phyloP scores from a whole-genome alignment of 148 eudicot species.

The Rhododendron henanense region DNA sequence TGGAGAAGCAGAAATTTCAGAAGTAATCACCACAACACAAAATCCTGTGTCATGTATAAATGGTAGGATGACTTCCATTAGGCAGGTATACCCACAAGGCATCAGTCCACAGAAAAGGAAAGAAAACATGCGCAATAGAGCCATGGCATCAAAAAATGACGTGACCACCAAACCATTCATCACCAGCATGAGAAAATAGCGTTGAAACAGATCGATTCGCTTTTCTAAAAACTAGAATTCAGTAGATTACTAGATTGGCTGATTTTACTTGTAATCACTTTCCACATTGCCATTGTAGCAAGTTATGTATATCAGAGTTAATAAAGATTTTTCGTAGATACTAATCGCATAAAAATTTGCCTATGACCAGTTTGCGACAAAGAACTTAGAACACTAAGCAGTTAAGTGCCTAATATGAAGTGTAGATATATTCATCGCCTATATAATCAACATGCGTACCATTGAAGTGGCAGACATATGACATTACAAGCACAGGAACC shows the following conservation, averaged over 20 bases:
- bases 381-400: background rate
- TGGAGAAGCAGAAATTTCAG: background rate
- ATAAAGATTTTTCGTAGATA: background rate
- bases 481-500: constrained; percentile 74
- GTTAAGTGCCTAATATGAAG: background rate
- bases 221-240: background rate
- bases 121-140: background rate
- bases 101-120: too few species aligned
- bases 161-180: background rate
- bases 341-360: background rate
- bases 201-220: background rate
- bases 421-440: background rate
- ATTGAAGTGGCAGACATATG: constrained; percentile 74
- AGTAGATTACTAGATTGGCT: background rate
- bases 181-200: background rate
- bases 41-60: background rate
- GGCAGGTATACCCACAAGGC: too few species aligned
- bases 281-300: background rate
- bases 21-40: background rate
- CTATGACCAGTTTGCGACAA: background rate
- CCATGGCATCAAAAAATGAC: background rate
- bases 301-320: background rate
- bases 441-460: constrained; percentile 33
- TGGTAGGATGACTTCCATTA: too few species aligned
- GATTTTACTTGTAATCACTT: background rate